phyloP scores from a whole-genome alignment of 371 early-diverging fungal genomes.

The Dipsacomyces acuminosporus region DNA sequence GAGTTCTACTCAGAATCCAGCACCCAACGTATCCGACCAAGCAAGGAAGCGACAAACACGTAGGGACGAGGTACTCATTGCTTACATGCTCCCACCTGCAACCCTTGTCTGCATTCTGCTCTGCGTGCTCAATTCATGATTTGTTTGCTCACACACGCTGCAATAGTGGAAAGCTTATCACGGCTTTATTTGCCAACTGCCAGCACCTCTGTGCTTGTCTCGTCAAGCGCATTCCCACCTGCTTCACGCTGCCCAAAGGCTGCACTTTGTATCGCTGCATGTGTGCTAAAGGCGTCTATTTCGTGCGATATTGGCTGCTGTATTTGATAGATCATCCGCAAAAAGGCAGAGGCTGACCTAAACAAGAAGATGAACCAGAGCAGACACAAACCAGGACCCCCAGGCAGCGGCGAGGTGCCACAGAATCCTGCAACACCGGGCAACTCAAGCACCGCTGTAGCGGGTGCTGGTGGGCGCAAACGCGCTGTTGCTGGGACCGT shows the following conservation, averaged over 20 bases:
- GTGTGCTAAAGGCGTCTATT: no score
- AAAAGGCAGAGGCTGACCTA: slow-evolving; percentile 67
- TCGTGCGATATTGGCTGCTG: neutral
- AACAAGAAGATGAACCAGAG: slow-evolving; percentile 57
- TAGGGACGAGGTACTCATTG: slow-evolving; percentile 35
- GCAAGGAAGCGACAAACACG: slow-evolving; percentile 42
- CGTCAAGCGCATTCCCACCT: no score
- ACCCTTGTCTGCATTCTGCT: no score
- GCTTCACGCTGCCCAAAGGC: no score
- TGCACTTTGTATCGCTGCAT: no score
- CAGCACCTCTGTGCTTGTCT: no score
- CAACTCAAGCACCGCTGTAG: slow-evolving; percentile 8
- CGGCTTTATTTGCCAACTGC: no score
- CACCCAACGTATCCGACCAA: slow-evolving; percentile 28
- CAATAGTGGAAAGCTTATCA: no score
- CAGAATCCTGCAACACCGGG: slow-evolving; percentile 10
- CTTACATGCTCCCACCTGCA: no score
- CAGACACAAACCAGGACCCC: slow-evolving; percentile 14
- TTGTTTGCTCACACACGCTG: no score
- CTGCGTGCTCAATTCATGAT: no score
- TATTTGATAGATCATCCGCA: slow-evolving; percentile 60
- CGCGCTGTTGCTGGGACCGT: slow-evolving; percentile 72
- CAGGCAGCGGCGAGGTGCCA: slow-evolving; percentile 15
- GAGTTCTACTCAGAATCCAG: slow-evolving; percentile 33
- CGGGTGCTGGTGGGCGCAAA: slow-evolving; percentile 22